Conservation (phyloP, 2,329 filamentous ascomycete species). For the Fusarium vanettenii region DNA sequence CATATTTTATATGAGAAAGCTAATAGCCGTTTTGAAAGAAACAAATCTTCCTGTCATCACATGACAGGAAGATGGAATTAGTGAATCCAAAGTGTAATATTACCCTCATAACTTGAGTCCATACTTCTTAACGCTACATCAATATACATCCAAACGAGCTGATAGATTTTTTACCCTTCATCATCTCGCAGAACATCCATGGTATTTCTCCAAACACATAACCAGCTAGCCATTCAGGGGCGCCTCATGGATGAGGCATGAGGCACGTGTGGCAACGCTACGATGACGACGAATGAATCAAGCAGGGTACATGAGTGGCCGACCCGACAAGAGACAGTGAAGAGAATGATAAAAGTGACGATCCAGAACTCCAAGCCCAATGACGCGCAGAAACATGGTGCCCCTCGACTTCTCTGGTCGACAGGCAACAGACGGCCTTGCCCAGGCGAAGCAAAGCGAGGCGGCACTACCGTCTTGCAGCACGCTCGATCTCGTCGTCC, state of each 20-base stretch:
- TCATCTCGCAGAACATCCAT: constrained; percentile 23
- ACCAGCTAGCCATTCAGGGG: constrained; percentile 5
- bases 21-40: not conserved
- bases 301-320: constrained; percentile 23
- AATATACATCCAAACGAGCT: constrained; percentile 7
- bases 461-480: constrained; percentile 44
- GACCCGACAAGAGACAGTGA: constrained; percentile 16
- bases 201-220: constrained; percentile 33
- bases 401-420: constrained; percentile 5
- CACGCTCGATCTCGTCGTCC: constrained; percentile 66
- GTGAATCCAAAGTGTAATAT: constrained; percentile 1
- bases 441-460: constrained; percentile 6
- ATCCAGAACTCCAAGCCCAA: constrained; percentile 42
- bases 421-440: constrained; percentile 7
- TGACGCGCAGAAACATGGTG: constrained; percentile 24
- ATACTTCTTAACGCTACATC: constrained; percentile 8
- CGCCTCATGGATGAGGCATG: not conserved
- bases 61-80: too few species aligned
- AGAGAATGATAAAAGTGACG: constrained; percentile 15
- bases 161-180: not conserved
- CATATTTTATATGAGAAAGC: not conserved
- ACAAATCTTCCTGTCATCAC: too few species aligned
- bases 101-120: not conserved
- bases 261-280: constrained; percentile 13
- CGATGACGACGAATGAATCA: constrained; percentile 20